phyloP scores from a whole-genome alignment of 2,329 filamentous ascomycete species.

The Fusarium sublunatum region DNA sequence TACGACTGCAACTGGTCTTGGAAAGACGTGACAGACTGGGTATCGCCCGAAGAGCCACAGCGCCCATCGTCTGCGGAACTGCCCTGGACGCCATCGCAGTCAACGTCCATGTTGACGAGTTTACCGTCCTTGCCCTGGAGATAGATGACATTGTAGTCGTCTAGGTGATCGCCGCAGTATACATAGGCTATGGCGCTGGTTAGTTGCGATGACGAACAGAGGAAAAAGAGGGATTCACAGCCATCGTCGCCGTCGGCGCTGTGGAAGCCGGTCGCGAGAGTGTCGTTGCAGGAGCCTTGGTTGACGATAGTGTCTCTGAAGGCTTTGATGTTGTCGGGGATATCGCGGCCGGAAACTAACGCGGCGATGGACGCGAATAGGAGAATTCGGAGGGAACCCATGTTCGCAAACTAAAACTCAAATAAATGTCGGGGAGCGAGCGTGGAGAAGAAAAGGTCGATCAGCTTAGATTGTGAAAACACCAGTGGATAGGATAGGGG shows the following conservation, averaged over 20 bases:
- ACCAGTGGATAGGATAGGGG: too few species aligned
- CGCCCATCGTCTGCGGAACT: conserved; percentile 56
- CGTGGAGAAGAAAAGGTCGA: conserved; percentile 16
- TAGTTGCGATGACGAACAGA: not conserved
- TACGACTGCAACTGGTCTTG: conserved; percentile 52
- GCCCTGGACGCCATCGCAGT: conserved; percentile 65
- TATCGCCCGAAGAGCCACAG: conserved; percentile 58
- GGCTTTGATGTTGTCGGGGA: conserved; percentile 55
- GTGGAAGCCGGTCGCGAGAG: conserved; percentile 56
- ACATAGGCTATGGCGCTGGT: conserved; percentile 45
- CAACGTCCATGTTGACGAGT: conserved; percentile 67
- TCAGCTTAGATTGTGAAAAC: conserved; percentile 7
- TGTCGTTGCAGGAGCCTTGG: conserved; percentile 53
- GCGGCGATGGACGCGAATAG: conserved; percentile 44
- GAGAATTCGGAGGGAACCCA: conserved; percentile 38
- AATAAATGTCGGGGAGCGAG: conserved; percentile 7
- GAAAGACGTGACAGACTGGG: conserved; percentile 62
- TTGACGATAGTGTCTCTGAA: conserved; percentile 56
- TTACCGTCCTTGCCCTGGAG: conserved; percentile 56
- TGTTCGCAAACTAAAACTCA: not conserved
- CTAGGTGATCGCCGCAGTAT: conserved; percentile 61
- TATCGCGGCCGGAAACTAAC: conserved; percentile 45
- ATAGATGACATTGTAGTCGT: conserved; percentile 59
- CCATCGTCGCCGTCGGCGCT: conserved; percentile 52
- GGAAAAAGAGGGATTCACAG: conserved; percentile 43